These are phyloP conservation scores for Teratosphaeriaceae sp. DNA, from an alignment of 2,329 filamentous ascomycete genomes.

Conservation along the genomic window DNA sequence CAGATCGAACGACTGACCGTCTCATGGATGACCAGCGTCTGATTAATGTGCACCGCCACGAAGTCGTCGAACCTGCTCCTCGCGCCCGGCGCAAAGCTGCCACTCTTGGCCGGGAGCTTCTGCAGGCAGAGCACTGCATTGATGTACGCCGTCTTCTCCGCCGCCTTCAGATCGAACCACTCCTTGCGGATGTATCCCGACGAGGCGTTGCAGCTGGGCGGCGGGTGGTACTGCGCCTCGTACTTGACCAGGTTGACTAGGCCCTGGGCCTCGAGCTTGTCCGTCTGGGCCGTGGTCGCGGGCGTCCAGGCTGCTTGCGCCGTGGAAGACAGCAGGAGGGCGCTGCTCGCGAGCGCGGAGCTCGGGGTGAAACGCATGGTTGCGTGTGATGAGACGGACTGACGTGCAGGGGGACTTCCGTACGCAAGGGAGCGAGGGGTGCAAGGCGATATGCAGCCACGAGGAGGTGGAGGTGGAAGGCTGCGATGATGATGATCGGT, in stretches of 20 bases:
- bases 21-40: slow-evolving; percentile 20
- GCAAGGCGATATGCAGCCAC: slow-evolving; percentile 1
- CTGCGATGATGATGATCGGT: too few relatives aligned
- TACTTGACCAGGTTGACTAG: slow-evolving; percentile 21
- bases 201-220: slow-evolving; percentile 3
- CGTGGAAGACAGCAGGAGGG: slow-evolving; percentile 6
- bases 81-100: slow-evolving; percentile 19
- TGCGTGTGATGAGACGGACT: not conserved
- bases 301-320: slow-evolving; percentile 16
- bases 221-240: slow-evolving; percentile 1
- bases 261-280: slow-evolving; percentile 18
- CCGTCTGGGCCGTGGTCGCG: slow-evolving; percentile 20
- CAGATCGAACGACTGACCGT: slow-evolving; percentile 14
- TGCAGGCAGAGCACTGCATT: slow-evolving; percentile 26
- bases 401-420: not conserved
- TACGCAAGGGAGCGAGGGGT: not conserved
- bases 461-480: too few relatives aligned
- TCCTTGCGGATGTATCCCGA: slow-evolving; percentile 31
- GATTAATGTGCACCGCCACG: slow-evolving; percentile 21
- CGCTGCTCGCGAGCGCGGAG: slow-evolving; percentile 3
- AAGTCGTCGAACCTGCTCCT: slow-evolving; percentile 26
- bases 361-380: slow-evolving; percentile 10
- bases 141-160: slow-evolving; percentile 25
- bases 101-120: slow-evolving; percentile 16
- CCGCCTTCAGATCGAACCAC: slow-evolving; percentile 29